phyloP scores from a whole-genome alignment of 345 rosid species.

The Lumnitzera racemosa region DNA sequence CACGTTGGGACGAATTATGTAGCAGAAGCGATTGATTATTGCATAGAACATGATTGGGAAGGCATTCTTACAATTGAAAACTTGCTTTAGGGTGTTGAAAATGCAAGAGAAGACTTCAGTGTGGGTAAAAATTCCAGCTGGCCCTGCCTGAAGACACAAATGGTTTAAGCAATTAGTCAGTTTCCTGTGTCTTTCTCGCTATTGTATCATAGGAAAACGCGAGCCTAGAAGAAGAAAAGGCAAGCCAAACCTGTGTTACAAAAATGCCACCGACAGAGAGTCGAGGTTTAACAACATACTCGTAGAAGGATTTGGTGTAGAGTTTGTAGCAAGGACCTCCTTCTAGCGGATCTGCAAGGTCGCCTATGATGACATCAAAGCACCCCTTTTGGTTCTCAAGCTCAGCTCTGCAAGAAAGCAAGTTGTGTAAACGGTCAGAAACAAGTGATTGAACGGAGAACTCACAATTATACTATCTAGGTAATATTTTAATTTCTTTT shows the following conservation, averaged over 20 bases:
- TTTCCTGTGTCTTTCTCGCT: neutral
- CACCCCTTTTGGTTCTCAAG: slow-evolving; percentile 32
- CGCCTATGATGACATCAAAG: slow-evolving; percentile 58
- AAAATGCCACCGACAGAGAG: slow-evolving; percentile 47
- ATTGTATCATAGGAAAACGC: neutral
- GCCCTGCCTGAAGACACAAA: slow-evolving; percentile 43
- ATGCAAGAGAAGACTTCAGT: slow-evolving; percentile 60
- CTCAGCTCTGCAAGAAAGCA: slow-evolving; percentile 29
- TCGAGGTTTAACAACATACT: slow-evolving; percentile 37
- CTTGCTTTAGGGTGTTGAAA: slow-evolving; percentile 52
- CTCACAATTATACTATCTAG: no score
- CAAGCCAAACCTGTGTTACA: slow-evolving; percentile 41
- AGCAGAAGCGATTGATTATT: neutral
- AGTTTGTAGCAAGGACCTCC: slow-evolving; percentile 68
- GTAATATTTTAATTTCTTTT: no score
- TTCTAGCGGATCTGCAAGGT: slow-evolving; percentile 64
- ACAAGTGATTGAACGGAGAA: no score
- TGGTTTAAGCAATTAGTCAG: neutral
- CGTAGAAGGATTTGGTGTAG: slow-evolving; percentile 58
- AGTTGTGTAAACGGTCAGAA: neutral
- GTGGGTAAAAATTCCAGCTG: slow-evolving; percentile 70
- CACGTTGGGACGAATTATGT: no score
- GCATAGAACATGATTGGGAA: neutral
- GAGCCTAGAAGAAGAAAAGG: no score
- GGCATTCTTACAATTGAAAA: slow-evolving; percentile 42